Base-by-base conservation (phyloP, 192 early-diverging fungal genomes). In the Podila epigama region DNA sequence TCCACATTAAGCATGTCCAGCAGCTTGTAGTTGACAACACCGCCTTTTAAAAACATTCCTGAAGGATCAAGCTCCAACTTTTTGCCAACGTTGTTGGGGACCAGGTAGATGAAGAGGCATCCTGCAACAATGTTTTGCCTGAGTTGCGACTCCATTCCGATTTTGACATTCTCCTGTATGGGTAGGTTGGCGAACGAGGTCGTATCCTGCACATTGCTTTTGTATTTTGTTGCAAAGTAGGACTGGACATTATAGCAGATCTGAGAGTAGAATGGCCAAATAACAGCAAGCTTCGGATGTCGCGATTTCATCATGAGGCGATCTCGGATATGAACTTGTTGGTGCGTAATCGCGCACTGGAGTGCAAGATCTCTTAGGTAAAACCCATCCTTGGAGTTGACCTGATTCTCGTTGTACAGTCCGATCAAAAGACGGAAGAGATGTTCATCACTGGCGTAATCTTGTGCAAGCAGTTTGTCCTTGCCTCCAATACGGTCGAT, bases 371-470 rank as follows among this genome's bases (percentile, higher is more conserved):
- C 92, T 22, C 92, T 86, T 55, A 92, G 81, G 36, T 87, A 91
- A 67, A 92, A 92, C 18, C 86, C 90, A 54, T 92, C 91, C 68
- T 78, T 81, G 4, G 91, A 91, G 52, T 88, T 82, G 31, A 89
- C 88, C 66, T 94, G 92, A 44, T 86, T 82, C 54, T 91, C 90
- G 72, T 92, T 91, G 66, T 92, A 94, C 69, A 94, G 82, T 31
- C 79, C 81, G 37, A 91, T 82, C 51, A 94, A 69, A 69, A 90
- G 88, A 35, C 85, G 85, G 77, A 94, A 87, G 61, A 92, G 82
- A 15, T 87, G 86, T 68, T 94, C 92, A 54, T 92, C 91, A 25
- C 82, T 81, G 13, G 81, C 82, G 70, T 92, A 84, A 51, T 94
- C 92, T 25, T 82, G 82, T n/a, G 85, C 69, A 41, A 92, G 73